Conservation (phyloP, 768 basidiomycete genomes). For the Suillus paluster region DNA sequence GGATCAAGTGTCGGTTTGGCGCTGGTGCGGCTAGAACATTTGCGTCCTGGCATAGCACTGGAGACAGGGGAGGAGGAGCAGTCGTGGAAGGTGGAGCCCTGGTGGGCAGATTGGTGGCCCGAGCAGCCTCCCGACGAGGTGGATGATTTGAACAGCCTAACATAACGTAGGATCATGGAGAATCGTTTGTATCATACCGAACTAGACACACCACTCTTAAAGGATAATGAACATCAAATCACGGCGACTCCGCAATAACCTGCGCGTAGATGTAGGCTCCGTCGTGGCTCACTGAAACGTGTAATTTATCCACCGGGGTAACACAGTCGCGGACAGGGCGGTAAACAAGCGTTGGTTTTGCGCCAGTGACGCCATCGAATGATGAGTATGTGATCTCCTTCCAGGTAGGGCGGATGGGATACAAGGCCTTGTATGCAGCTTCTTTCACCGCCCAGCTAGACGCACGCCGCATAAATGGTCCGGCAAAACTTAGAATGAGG, state of each 20-base stretch:
- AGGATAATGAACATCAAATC: background rate
- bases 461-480: background rate
- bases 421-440: slow-evolving; percentile 85
- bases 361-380: slow-evolving; percentile 34
- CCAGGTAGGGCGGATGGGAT: slow-evolving; percentile 72
- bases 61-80: slow-evolving; percentile 29
- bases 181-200: slow-evolving; percentile 6
- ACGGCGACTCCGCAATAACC: slow-evolving; percentile 58
- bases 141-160: slow-evolving; percentile 19
- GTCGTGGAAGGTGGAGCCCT: slow-evolving; percentile 54
- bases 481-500: background rate
- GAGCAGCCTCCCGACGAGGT: slow-evolving; percentile 24
- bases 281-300: slow-evolving; percentile 83
- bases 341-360: slow-evolving; percentile 49
- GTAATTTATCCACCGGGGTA: slow-evolving; percentile 37
- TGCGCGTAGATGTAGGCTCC: slow-evolving; percentile 75
- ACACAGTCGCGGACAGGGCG: slow-evolving; percentile 8
- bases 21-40: slow-evolving; percentile 77
- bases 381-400: slow-evolving; percentile 65
- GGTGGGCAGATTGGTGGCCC: slow-evolving; percentile 76
- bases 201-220: background rate
- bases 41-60: slow-evolving; percentile 31
- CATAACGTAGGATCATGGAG: slow-evolving; percentile 9
- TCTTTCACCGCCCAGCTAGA: slow-evolving; percentile 84
- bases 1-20: slow-evolving; percentile 69